phyloP scores from a whole-genome alignment of 805 yeast genomes.

The Candida peoriensis region DNA sequence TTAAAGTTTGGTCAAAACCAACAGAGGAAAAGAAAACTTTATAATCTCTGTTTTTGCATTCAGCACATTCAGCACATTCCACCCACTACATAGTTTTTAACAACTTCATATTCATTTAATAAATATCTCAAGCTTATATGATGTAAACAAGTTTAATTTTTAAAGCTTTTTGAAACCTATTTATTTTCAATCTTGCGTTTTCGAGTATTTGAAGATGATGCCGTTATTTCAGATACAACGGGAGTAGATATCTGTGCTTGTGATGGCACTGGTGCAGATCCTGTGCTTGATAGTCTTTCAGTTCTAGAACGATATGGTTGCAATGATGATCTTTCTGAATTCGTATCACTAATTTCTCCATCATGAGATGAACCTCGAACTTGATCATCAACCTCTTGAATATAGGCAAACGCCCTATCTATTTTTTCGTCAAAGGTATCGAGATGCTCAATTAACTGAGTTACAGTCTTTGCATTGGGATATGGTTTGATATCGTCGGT shows the following conservation, averaged over 20 bases:
- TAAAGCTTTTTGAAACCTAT: too few species aligned
- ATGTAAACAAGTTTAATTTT: too few species aligned
- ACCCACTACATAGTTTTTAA: too few species aligned
- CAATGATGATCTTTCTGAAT: background rate
- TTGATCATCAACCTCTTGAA: constrained; percentile 4
- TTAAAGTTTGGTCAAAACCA: constrained; percentile 50
- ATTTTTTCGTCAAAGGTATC: constrained; percentile 12
- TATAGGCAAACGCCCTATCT: constrained; percentile 8
- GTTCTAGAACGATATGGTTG: background rate
- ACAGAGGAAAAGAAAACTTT: constrained; percentile 17
- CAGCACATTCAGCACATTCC: too few species aligned
- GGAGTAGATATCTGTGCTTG: background rate
- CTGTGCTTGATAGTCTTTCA: background rate
- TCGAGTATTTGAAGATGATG: too few species aligned
- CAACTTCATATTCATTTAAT: too few species aligned
- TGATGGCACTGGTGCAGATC: constrained; percentile 1
- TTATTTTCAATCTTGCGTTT: too few species aligned
- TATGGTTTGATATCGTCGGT: constrained; percentile 7
- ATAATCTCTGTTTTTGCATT: too few species aligned
- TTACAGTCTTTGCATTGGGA: constrained; percentile 1
- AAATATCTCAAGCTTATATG: too few species aligned
- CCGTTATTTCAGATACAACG: background rate
- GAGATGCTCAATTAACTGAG: constrained; percentile 13
- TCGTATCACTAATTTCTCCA: background rate
- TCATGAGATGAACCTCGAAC: background rate